These are phyloP conservation scores for Neotropicomus parvogracilis DNA, from an alignment of 1,284 basidiomycete genomes.

Conservation along the genomic window DNA sequence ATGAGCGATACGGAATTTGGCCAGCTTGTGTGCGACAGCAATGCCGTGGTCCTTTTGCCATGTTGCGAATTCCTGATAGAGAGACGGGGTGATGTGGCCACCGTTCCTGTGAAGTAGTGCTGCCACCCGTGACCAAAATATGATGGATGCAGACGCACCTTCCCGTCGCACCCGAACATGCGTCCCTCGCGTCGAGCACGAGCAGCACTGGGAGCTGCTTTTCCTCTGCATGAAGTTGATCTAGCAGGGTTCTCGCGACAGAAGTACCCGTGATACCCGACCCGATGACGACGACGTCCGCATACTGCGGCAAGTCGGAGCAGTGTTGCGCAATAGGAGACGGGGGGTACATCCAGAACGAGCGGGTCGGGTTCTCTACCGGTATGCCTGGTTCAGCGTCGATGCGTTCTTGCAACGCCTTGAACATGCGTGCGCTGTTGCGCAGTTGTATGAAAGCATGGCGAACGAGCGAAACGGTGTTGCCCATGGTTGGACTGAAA, in stretches of 20 bases:
- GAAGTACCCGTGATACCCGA: constrained; percentile 69
- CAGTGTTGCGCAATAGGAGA: constrained; percentile 47
- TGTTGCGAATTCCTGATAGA: constrained; percentile 28
- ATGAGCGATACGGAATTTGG: constrained; percentile 32
- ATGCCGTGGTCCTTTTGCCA: constrained; percentile 23
- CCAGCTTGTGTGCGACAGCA: constrained; percentile 19
- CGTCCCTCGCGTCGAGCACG: constrained; percentile 67
- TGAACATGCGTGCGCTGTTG: constrained; percentile 25
- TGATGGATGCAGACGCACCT: constrained; percentile 39
- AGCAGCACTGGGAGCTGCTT: constrained; percentile 40
- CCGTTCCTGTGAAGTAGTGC: constrained; percentile 24
- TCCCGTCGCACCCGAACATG: constrained; percentile 68
- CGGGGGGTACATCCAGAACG: constrained; percentile 60
- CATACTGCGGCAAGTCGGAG: constrained; percentile 45
- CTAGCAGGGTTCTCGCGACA: constrained; percentile 51
- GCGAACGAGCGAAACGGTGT: constrained; percentile 29
- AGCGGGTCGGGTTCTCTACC: constrained; percentile 44
- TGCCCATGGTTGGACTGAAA: constrained; percentile 18
- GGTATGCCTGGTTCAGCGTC: constrained; percentile 56
- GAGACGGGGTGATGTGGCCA: constrained; percentile 27
- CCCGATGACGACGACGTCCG: constrained; percentile 65
- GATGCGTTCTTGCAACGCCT: constrained; percentile 38
- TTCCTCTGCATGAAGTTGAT: constrained; percentile 28
- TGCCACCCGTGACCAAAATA: not conserved
- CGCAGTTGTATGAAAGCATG: constrained; percentile 30